A percentile compares a stretch with the other conserved stretches of the same genome.
These are phyloP conservation scores for Acanthamoeba triangularis DNA, from an alignment of 208 protist species.

Conservation along the genomic window DNA sequence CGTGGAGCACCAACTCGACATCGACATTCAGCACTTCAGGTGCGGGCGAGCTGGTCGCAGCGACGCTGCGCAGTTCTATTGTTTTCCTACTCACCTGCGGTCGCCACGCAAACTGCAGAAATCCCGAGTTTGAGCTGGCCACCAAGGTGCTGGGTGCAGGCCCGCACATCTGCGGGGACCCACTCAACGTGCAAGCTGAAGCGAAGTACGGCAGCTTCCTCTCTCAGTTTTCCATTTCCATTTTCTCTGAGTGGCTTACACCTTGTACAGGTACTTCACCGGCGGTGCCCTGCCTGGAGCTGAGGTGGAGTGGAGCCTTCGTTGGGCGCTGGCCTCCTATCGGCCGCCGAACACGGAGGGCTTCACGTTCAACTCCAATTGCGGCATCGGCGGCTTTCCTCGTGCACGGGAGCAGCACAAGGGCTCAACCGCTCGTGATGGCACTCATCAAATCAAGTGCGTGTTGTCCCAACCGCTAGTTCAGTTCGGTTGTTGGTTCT, in stretches of 20 bases:
- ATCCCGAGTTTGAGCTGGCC: conserved; percentile 35
- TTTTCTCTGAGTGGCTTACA: not conserved
- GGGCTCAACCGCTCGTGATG: not conserved
- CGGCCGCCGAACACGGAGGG: conserved; percentile 18
- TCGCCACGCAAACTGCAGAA: not conserved
- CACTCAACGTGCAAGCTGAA: not conserved
- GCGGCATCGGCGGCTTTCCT: not conserved
- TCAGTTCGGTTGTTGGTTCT: not conserved
- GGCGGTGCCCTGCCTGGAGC: not conserved
- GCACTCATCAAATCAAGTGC: not conserved
- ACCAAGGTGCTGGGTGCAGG: not conserved
- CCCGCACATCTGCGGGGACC: not conserved
- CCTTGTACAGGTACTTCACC: conserved; percentile 37
- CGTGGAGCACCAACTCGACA: not conserved
- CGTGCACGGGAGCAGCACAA: not conserved
- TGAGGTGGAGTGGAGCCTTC: not conserved
- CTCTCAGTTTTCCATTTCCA: not conserved
- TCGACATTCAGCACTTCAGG: conserved; percentile 27
- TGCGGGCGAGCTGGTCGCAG: not conserved
- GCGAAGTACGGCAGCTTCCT: not conserved
- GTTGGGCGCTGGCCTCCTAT: not conserved
- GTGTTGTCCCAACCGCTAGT: not conserved
- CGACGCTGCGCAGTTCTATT: not conserved
- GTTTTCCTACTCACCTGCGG: not conserved
- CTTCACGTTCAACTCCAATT: not conserved